phyloP scores from a whole-genome alignment of 1,284 basidiomycete species.

The Ganoderma meredithae region DNA sequence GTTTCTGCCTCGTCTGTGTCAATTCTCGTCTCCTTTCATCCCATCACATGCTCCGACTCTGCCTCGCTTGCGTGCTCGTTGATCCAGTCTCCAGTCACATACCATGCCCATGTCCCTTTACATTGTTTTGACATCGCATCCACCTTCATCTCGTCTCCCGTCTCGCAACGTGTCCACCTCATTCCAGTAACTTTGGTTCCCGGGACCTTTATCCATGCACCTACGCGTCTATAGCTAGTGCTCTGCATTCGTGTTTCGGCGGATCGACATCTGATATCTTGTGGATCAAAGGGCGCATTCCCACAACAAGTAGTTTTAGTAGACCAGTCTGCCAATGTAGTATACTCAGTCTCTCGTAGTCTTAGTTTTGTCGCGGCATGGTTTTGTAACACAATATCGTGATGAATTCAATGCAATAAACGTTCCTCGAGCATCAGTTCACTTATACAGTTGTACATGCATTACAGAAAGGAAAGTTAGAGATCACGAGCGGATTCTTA shows the following conservation, averaged over 20 bases:
- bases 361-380: conserved; percentile 27
- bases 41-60: conserved; percentile 27
- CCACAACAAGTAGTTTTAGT: conserved; percentile 28
- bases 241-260: conserved; percentile 19
- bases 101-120: conserved; percentile 18
- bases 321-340: conserved; percentile 27
- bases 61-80: conserved; percentile 24
- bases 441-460: background rate
- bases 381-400: conserved; percentile 26
- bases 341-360: conserved; percentile 30
- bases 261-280: conserved; percentile 7
- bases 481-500: background rate
- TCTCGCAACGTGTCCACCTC: conserved; percentile 22
- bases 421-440: background rate
- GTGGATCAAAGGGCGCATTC: background rate
- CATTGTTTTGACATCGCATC: conserved; percentile 35
- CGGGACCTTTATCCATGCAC: conserved; percentile 24
- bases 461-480: background rate
- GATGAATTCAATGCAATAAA: conserved; percentile 22
- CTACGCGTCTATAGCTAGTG: conserved; percentile 12
- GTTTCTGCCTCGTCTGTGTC: background rate
- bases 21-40: conserved; percentile 6
- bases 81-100: conserved; percentile 5
- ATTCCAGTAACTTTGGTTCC: conserved; percentile 14
- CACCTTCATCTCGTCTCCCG: conserved; percentile 15